phyloP scores from a whole-genome alignment of 345 rosid species.

The Cardiospermum halicacabum region DNA sequence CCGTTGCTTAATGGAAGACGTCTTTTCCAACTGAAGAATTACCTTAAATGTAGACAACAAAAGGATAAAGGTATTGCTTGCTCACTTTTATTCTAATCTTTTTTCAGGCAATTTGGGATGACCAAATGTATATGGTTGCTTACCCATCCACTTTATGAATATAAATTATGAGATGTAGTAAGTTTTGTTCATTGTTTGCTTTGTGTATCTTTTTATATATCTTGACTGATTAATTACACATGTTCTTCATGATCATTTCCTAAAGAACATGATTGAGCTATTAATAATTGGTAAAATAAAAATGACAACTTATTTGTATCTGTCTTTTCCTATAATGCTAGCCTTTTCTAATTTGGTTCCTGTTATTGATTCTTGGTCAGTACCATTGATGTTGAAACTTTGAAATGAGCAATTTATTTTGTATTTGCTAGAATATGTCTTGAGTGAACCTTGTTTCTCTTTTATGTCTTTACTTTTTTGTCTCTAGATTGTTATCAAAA shows the following conservation, averaged over 20 bases:
- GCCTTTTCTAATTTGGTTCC: background rate
- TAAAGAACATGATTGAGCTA: background rate
- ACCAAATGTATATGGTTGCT: background rate
- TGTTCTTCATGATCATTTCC: background rate
- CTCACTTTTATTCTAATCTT: background rate
- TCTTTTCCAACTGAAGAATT: slow-evolving; percentile 53
- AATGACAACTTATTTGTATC: no score
- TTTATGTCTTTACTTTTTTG: background rate
- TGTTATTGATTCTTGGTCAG: background rate
- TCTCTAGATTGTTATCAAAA: background rate
- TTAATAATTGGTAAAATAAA: background rate
- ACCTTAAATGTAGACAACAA: slow-evolving; percentile 33
- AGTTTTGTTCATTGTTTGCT: background rate
- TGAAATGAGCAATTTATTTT: background rate
- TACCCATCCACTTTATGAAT: background rate
- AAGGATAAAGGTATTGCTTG: slow-evolving; percentile 54
- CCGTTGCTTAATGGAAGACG: slow-evolving; percentile 50
- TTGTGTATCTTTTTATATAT: background rate
- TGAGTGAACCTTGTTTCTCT: background rate
- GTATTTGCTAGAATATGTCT: background rate
- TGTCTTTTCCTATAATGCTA: background rate
- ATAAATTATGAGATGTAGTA: no score
- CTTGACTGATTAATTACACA: background rate
- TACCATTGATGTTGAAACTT: background rate
- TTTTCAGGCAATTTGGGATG: background rate